Evolutionary conservation across 176 grass and related monocot genomes (phyloP).

Genomic region (Avena insularis): DNA sequence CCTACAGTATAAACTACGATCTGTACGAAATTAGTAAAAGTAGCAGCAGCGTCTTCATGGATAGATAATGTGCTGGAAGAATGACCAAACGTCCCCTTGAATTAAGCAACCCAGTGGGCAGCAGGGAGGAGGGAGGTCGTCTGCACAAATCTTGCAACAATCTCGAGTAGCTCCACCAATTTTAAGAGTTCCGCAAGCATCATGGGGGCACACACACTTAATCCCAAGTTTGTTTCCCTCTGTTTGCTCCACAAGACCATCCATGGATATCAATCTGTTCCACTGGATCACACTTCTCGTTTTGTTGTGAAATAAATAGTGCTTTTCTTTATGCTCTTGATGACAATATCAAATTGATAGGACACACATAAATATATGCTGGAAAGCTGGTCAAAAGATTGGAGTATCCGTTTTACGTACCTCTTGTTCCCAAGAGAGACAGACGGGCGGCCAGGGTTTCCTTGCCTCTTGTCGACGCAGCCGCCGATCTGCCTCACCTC

Average conservation of each 20-base stretch:
- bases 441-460: too few relatives aligned
- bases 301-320: neutral
- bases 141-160: slow-evolving; percentile 32
- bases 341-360: too few relatives aligned
- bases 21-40: neutral
- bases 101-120: neutral
- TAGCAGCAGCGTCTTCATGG: neutral
- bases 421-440: too few relatives aligned
- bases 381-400: too few relatives aligned
- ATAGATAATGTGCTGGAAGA: slow-evolving; percentile 17
- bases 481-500: too few relatives aligned
- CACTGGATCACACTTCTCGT: neutral
- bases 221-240: slow-evolving; percentile 41
- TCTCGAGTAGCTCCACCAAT: slow-evolving; percentile 47
- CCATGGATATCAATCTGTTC: neutral
- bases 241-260: neutral
- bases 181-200: slow-evolving; percentile 9
- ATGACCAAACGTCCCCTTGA: slow-evolving; percentile 19
- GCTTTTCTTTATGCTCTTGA: neutral
- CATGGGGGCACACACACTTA: neutral
- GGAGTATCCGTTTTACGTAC: too few relatives aligned
- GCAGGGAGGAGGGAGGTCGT: neutral
- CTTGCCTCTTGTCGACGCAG: too few relatives aligned
- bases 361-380: too few relatives aligned
- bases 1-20: neutral